Base-by-base conservation (phyloP, 331 rosid species). In the Malus hybrid region DNA sequence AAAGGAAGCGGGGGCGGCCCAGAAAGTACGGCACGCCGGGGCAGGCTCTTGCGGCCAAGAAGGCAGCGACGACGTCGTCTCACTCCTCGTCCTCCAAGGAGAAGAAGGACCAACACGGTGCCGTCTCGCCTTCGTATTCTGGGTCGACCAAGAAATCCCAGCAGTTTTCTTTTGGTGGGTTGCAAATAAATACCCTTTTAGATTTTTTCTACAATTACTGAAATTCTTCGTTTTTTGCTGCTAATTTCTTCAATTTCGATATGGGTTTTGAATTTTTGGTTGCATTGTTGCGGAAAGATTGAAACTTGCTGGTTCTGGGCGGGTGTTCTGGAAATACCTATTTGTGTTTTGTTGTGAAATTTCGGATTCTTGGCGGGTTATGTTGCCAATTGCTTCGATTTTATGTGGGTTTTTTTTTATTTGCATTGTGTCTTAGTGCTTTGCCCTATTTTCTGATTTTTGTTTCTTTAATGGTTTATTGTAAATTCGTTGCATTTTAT, bases 1-100 rank as follows among this genome's bases (percentile, higher is more conserved):
- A 91, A 87, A 64, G 97, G 84, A 93, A 91, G 87, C 81, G 98
- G 36, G 98, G 98, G 7, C 81, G 98, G 32, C 98, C 98, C 1
- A 83, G 98, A 68, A 93, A 90, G 87, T 93, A 93, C 54, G 89
- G 91, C 1, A 88, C 97, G 0, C 97, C 96, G 1, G 97, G 88
- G 70, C 93, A 90, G 77, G 97, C 97, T 39, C 74, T 90, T 8
- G 97, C 97, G 9, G 98, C 98, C 0, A 93, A 89, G 85, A 93
- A 89, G 81, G 92, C 97, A 16, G 86, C 90, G 18, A 84, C 98
- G 71, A 67, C 96, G 69, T 88, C 91, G 69, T 88, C 96, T 81
- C 93, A 87, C 70, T 79, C 93, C 56, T 85, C 83, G 24, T 80
- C 93, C 10, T 64, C 87, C n/a, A 80, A 68, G 72, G 91, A 84